Conservation (phyloP, 768 basidiomycete species). For the Phallus indusiatus region DNA sequence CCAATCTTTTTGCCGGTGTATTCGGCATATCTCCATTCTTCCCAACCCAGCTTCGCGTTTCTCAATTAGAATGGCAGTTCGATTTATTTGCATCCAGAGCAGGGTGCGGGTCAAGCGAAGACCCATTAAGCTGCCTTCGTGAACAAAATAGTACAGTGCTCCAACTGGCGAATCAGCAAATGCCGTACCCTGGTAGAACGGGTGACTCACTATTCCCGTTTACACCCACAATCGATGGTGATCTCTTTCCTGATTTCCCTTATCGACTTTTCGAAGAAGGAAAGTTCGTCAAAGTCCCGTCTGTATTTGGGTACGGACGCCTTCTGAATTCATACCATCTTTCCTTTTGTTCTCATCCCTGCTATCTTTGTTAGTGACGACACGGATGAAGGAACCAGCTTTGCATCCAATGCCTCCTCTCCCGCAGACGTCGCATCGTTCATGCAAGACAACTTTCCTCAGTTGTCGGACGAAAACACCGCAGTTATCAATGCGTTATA, state of each 20-base stretch:
- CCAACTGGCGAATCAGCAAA: conserved; percentile 24
- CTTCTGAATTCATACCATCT: not conserved
- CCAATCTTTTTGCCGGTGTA: conserved; percentile 8
- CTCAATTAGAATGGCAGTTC: conserved; percentile 11
- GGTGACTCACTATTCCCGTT: conserved; percentile 21
- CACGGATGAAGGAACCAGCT: conserved; percentile 8
- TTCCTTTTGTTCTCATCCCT: not conserved
- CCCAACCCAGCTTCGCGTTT: conserved; percentile 3
- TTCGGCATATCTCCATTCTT: conserved; percentile 10
- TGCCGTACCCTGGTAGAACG: conserved; percentile 19
- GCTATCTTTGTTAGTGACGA: conserved; percentile 5
- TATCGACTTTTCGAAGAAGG: conserved; percentile 8
- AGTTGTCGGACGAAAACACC: not conserved
- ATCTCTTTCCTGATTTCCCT: conserved; percentile 4
- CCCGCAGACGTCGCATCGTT: conserved; percentile 2
- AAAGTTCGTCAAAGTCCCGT: conserved; percentile 9
- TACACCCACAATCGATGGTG: conserved; percentile 27
- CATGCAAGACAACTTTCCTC: conserved; percentile 4
- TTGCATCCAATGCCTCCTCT: conserved; percentile 7
- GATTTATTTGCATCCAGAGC: conserved; percentile 16
- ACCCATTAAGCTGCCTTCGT: conserved; percentile 32
- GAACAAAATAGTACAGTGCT: conserved; percentile 23
- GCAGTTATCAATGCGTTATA: conserved; percentile 2
- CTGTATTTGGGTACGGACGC: conserved; percentile 3
- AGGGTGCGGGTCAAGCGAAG: conserved; percentile 54